Percentiles rank a stretch among this genome's conserved stretches.
phyloP scores from a whole-genome alignment of 2,329 filamentous ascomycete species.

The Xylariales sp. region DNA sequence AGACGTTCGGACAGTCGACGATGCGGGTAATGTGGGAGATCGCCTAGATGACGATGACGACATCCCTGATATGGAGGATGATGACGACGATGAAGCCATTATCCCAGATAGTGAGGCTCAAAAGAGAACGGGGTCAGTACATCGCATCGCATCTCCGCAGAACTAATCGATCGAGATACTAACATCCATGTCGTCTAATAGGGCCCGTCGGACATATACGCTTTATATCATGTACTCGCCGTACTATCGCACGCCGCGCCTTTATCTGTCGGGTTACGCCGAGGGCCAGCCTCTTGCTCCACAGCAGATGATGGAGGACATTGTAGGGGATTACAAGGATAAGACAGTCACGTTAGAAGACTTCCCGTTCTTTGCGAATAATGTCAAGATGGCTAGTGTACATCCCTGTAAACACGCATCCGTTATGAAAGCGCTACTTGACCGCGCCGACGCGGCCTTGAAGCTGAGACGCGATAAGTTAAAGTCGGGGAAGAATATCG shows the following conservation, averaged over 20 bases:
- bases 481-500: constrained; percentile 65
- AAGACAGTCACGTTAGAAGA: constrained; percentile 99
- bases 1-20: constrained; percentile 89
- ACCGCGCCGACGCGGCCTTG: constrained; percentile 92
- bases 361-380: constrained; percentile 92
- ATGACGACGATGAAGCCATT: constrained; percentile 95
- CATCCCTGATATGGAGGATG: constrained; percentile 98
- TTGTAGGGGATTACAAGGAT: constrained; percentile 95
- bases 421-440: constrained; percentile 97
- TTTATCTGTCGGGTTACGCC: constrained; percentile 94
- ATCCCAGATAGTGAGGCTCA: constrained; percentile 76
- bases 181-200: constrained; percentile 53
- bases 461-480: constrained; percentile 89
- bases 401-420: constrained; percentile 97
- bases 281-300: constrained; percentile 84
- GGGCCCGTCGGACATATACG: constrained; percentile 90
- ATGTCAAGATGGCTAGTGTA: constrained; percentile 94
- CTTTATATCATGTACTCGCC: constrained; percentile 98
- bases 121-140: constrained; percentile 59
- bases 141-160: constrained; percentile 25
- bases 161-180: constrained; percentile 13
- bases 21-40: constrained; percentile 86
- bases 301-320: constrained; percentile 93
- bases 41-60: constrained; percentile 79
- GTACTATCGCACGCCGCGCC: constrained; percentile 94